Evolutionary conservation across 441 rosid genomes (phyloP).

Genomic region (California macrophylla): DNA sequence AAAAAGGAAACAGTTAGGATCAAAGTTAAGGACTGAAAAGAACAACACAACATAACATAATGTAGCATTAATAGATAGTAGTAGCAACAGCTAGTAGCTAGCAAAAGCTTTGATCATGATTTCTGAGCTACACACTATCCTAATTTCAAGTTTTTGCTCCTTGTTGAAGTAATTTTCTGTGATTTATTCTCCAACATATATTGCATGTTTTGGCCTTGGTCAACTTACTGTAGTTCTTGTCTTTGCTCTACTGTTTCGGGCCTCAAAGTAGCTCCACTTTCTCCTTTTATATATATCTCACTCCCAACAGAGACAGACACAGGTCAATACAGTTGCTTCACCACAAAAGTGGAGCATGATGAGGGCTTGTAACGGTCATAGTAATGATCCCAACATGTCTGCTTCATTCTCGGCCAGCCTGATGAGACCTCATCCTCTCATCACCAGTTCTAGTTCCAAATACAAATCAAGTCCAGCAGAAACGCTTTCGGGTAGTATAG

Average conservation of each 20-base stretch:
- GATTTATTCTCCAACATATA: neutral
- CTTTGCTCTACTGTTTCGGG: neutral
- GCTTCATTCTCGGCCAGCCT: neutral
- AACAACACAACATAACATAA: neutral
- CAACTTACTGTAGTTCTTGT: constrained; percentile 3
- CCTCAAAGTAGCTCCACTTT: constrained; percentile 1
- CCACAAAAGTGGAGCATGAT: neutral
- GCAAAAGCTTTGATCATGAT: constrained; percentile 4
- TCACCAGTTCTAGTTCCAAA: neutral
- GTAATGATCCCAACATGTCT: constrained; percentile 7
- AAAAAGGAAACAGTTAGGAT: constrained; percentile 2
- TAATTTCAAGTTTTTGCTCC: neutral
- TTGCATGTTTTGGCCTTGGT: constrained; percentile 4
- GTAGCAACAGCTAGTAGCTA: neutral
- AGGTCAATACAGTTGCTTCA: neutral
- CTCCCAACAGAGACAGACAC: neutral
- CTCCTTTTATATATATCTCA: neutral
- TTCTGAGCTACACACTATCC: neutral
- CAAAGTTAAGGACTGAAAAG: constrained; percentile 1
- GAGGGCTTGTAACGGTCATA: neutral
- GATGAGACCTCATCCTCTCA: neutral
- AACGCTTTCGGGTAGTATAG: neutral
- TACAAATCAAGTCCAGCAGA: neutral
- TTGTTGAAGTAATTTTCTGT: neutral
- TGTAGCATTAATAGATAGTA: constrained; percentile 2